phyloP scores from a whole-genome alignment of 2,329 filamentous ascomycete species.

The Diplocarpon mali region DNA sequence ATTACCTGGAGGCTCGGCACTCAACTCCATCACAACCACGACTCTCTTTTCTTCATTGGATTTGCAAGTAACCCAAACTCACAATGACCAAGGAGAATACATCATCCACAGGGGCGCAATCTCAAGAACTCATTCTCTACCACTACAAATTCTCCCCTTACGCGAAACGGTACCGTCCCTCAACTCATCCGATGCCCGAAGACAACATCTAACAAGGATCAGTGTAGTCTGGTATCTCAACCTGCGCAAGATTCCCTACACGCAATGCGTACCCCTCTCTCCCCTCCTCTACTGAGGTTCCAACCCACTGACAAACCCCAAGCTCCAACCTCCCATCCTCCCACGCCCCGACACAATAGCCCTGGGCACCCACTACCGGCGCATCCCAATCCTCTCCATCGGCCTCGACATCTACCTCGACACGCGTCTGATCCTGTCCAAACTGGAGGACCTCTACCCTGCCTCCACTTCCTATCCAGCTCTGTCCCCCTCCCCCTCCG shows the following conservation, averaged over 20 bases:
- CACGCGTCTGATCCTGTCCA: conserved; percentile 54
- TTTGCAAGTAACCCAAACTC: no score
- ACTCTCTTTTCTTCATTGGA: background rate
- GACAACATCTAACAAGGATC: background rate
- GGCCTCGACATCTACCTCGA: conserved; percentile 60
- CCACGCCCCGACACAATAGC: conserved; percentile 53
- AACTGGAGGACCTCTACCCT: conserved; percentile 48
- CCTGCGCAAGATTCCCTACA: conserved; percentile 53
- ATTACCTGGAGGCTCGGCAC: background rate
- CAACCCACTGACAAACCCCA: background rate
- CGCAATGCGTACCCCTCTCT: conserved; percentile 48
- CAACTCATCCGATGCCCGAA: background rate
- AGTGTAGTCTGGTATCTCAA: conserved; percentile 54
- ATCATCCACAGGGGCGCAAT: background rate
- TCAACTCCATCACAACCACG: background rate
- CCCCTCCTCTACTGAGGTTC: conserved; percentile 1
- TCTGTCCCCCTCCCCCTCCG: conserved; percentile 20
- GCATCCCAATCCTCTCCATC: conserved; percentile 57
- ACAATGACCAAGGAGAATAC: no score
- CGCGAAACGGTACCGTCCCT: conserved; percentile 35
- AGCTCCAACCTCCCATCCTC: conserved; percentile 55
- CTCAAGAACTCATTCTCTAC: conserved; percentile 39
- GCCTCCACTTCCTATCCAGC: conserved; percentile 28
- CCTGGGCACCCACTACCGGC: conserved; percentile 54
- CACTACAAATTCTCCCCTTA: conserved; percentile 58